Evolutionary conservation across 2,329 filamentous ascomycete genomes (phyloP), one percentile per base, ranked within the genome.

Genomic region (Penicillium sp.): DNA sequence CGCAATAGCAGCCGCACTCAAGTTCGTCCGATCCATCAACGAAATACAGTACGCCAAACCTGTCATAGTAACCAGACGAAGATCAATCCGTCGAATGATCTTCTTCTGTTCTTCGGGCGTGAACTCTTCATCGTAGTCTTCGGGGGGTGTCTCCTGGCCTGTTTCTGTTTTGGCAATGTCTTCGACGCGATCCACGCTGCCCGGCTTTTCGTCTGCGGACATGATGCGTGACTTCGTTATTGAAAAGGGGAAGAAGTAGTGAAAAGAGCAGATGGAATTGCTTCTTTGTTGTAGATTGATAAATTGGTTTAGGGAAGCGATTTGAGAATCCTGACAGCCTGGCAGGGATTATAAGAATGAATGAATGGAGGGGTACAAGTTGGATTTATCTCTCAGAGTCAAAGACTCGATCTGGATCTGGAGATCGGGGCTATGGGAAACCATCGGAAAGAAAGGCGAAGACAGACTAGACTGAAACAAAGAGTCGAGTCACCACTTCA

Each of bases 21-120:
- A 78, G 75, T 94, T 94, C 1, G 89, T 92, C 35, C 91, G 82
- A 71, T 95, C 91, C 86, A 94, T 91, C 61, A 94, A 78, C 65
- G 85, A 89, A 68, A 91, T 82, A 72, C 89, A 91, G 75, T 93
- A 93, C 78, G 92, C 84, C 65, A 83, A 71, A 22, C 88, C 88
- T 4, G 87, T 84, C 1, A 84, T 87, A 3, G 83, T 71, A 43
- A 90, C 84, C 3, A 90, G 79, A 2, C 88, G 85, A 33, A 81
- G 79, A 75, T 96, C 92, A 67, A 95, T 81, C 13, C 86, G 85
- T 58, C 83, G 82, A 45, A 93, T 86, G 69, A 95, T 91, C 45
- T 78, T 83, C 71, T 80, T 85, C 77, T 90, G 85, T 76, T 94
- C 87, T 19, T 81, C 76, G 0, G 57, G 55, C 5, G 65, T 69